A percentile compares a stretch with the other conserved stretches of the same genome.
These are phyloP conservation scores for Globisporangium parvum DNA, from an alignment of 352 stramenopile species.

Conservation along the genomic window DNA sequence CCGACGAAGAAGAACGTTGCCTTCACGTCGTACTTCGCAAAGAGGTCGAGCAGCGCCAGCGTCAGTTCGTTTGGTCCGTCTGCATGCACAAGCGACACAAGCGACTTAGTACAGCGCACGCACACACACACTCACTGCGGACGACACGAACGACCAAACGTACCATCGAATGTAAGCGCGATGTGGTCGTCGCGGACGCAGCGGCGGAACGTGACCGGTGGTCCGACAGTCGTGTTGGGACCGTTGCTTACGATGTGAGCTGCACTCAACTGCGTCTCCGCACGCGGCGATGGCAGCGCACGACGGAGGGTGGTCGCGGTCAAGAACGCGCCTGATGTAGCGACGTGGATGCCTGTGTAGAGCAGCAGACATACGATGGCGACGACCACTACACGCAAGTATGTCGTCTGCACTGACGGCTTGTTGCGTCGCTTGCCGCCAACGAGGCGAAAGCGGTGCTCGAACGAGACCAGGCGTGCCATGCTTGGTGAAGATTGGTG, in stretches of 20 bases:
- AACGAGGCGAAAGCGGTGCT: background rate
- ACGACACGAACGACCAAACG: background rate
- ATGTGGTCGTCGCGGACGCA: conserved; percentile 8
- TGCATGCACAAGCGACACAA: background rate
- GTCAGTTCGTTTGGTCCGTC: conserved; percentile 6
- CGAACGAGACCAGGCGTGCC: background rate
- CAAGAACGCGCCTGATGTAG: background rate
- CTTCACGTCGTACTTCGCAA: conserved; percentile 3
- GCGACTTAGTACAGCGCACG: background rate
- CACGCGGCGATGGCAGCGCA: background rate
- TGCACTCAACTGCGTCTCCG: background rate
- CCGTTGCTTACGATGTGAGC: background rate
- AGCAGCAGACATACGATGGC: background rate
- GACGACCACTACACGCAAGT: background rate
- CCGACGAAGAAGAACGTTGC: conserved; percentile 13
- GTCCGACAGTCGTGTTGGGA: conserved; percentile 1
- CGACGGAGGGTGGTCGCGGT: background rate
- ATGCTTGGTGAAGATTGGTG: background rate
- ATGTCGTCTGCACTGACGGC: background rate
- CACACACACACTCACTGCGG: background rate
- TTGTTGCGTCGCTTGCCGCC: background rate
- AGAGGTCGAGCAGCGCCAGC: conserved; percentile 4
- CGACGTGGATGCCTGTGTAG: background rate
- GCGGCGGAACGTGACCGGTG: background rate
- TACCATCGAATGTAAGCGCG: conserved; percentile 10